phyloP scores from a whole-genome alignment of 73 alveolate species.

The Paramecium sonneborni region DNA sequence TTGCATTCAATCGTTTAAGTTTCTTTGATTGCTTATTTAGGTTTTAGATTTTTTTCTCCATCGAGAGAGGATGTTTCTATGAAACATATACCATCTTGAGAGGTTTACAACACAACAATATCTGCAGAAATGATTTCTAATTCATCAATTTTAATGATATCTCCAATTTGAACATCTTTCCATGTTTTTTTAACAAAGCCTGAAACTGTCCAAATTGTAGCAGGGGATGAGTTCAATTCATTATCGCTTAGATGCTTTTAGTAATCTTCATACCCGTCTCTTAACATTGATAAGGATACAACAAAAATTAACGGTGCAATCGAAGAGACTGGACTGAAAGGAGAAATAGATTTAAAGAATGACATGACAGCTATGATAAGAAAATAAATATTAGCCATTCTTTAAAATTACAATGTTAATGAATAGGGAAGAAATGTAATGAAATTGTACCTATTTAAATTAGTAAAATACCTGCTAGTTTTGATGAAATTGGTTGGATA shows the following conservation, averaged over 20 bases:
- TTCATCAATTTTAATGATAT: conserved; percentile 81
- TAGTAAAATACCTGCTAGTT: background rate
- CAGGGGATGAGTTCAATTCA: conserved; percentile 67
- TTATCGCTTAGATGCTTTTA: conserved; percentile 86
- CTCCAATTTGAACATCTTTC: conserved; percentile 81
- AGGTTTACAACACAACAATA: conserved; percentile 80
- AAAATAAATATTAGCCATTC: conserved; percentile 93
- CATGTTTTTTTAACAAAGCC: conserved; percentile 46
- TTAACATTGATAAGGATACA: conserved; percentile 56
- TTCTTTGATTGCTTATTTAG: conserved; percentile 78
- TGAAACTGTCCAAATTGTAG: background rate
- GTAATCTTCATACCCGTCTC: conserved; percentile 89
- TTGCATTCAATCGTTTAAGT: conserved; percentile 64
- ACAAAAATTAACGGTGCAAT: conserved; percentile 68
- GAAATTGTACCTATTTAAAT: conserved; percentile 34
- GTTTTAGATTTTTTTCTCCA: conserved; percentile 99
- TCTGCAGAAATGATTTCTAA: conserved; percentile 94
- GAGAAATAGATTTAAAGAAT: conserved; percentile 70
- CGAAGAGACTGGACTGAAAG: conserved; percentile 77
- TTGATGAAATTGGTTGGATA: background rate
- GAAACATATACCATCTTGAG: conserved; percentile 87
- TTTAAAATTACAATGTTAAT: conserved; percentile 83
- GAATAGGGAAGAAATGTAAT: conserved; percentile 61
- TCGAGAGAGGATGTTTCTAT: conserved; percentile 96
- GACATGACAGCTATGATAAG: conserved; percentile 87